Conservation (phyloP, 2,329 filamentous ascomycete species). For the Rhinocladiella mackenziei region DNA sequence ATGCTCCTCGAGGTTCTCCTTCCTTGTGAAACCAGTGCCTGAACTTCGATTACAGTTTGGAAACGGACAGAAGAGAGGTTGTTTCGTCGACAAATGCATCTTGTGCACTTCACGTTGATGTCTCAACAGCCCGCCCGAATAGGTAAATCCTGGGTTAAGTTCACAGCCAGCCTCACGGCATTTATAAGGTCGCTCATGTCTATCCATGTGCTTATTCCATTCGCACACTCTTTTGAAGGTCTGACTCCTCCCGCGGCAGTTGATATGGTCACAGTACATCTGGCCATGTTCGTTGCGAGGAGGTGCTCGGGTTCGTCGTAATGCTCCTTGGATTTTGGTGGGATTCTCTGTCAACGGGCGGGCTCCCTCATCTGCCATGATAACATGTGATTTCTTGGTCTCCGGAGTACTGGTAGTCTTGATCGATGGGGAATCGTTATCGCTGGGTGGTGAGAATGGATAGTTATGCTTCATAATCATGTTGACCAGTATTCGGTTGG, state of each 20-base stretch:
- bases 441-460: conserved; percentile 19
- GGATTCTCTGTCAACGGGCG: too few relatives aligned
- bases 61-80: conserved; percentile 74
- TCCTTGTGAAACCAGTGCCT: conserved; percentile 84
- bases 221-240: conserved; percentile 82
- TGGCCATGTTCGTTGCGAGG: conserved; percentile 66
- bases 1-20: conserved; percentile 93
- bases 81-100: conserved; percentile 83
- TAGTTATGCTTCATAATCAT: conserved; percentile 18
- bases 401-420: conserved; percentile 8
- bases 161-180: conserved; percentile 79
- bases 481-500: conserved; percentile 2
- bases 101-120: conserved; percentile 93
- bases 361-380: conserved; percentile 2
- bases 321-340: conserved; percentile 9
- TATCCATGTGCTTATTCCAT: conserved; percentile 99
- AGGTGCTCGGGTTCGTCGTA: conserved; percentile 34
- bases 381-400: conserved; percentile 9
- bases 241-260: conserved; percentile 62
- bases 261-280: conserved; percentile 67
- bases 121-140: conserved; percentile 80
- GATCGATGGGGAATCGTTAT: conserved; percentile 10
- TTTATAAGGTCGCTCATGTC: conserved; percentile 89
- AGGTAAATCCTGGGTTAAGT: conserved; percentile 90
- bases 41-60: conserved; percentile 82